Conservation (phyloP, 306 rosid genomes). For the Boehmeria nivea region DNA sequence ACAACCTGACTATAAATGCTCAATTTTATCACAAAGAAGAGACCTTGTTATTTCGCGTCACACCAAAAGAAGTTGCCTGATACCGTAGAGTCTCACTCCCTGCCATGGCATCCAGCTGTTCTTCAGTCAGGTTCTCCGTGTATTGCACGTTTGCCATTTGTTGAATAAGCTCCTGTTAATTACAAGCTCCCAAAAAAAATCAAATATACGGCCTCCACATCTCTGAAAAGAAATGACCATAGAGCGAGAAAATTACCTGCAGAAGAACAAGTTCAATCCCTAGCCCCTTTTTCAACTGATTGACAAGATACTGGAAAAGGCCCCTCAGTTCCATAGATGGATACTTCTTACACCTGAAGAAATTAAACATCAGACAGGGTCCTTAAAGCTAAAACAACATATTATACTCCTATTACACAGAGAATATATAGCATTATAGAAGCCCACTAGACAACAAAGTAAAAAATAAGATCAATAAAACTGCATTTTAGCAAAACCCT, state of each 20-base stretch:
- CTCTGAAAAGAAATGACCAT: constrained; percentile 5
- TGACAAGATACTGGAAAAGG: constrained; percentile 96
- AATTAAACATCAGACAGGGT: constrained; percentile 7
- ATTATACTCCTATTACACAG: neutral
- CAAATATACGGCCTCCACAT: neutral
- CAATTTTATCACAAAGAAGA: constrained; percentile 1
- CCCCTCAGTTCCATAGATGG: constrained; percentile 99
- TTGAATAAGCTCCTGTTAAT: constrained; percentile 81
- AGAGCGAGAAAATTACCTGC: constrained; percentile 48
- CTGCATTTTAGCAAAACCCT: no score
- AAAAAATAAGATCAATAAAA: no score
- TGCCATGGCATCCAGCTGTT: constrained; percentile 96
- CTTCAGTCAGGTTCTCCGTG: constrained; percentile 94
- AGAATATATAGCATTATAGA: no score
- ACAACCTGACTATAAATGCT: neutral
- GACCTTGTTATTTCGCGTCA: constrained; percentile 92
- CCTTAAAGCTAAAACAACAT: neutral
- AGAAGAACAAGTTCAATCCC: constrained; percentile 94
- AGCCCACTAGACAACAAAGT: neutral
- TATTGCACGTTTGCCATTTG: constrained; percentile 99
- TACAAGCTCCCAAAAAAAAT: neutral
- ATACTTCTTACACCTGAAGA: constrained; percentile 86
- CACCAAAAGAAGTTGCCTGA: constrained; percentile 93
- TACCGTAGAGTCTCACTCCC: constrained; percentile 96
- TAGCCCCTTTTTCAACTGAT: constrained; percentile 87